phyloP scores from a whole-genome alignment of 176 grass and related monocot species.

The Aegilops longissima region DNA sequence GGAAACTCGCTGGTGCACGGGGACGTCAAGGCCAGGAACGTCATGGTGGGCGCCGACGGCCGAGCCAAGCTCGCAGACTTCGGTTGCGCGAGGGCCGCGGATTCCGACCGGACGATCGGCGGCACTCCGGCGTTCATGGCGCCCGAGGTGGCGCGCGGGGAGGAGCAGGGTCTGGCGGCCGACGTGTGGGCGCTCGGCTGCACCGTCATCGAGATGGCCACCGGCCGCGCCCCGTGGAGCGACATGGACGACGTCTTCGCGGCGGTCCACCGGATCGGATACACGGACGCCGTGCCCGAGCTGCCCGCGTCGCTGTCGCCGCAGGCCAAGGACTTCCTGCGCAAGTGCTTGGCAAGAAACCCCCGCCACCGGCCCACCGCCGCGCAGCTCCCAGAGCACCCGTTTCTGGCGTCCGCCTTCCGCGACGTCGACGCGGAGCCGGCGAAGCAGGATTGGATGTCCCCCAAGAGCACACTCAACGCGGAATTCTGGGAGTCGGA shows the following conservation, averaged over 20 bases:
- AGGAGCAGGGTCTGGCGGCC: slow-evolving; percentile 47
- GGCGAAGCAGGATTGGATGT: slow-evolving; percentile 39
- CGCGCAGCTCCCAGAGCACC: slow-evolving; percentile 47
- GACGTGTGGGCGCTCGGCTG: slow-evolving; percentile 80
- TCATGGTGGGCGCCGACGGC: slow-evolving; percentile 54
- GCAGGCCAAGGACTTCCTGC: slow-evolving; percentile 57
- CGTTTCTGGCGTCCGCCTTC: slow-evolving; percentile 38
- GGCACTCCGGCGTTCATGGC: slow-evolving; percentile 89
- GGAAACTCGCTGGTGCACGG: slow-evolving; percentile 52
- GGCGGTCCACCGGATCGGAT: slow-evolving; percentile 64
- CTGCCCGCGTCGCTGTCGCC: slow-evolving; percentile 39
- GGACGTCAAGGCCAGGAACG: slow-evolving; percentile 67
- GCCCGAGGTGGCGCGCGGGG: slow-evolving; percentile 70
- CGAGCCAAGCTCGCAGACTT: slow-evolving; percentile 63
- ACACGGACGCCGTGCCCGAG: slow-evolving; percentile 42
- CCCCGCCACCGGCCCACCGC: slow-evolving; percentile 34
- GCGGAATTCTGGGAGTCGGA: slow-evolving; percentile 50
- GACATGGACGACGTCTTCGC: slow-evolving; percentile 34
- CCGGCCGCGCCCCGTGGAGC: slow-evolving; percentile 52
- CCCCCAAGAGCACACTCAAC: slow-evolving; percentile 60
- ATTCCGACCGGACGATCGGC: slow-evolving; percentile 9
- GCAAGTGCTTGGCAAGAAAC: slow-evolving; percentile 48
- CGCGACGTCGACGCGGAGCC: slow-evolving; percentile 36
- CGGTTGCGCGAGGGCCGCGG: slow-evolving; percentile 37
- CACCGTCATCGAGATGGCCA: slow-evolving; percentile 69